Evolutionary conservation across 441 rosid genomes (phyloP).

Genomic region (Croton laevigatus): DNA sequence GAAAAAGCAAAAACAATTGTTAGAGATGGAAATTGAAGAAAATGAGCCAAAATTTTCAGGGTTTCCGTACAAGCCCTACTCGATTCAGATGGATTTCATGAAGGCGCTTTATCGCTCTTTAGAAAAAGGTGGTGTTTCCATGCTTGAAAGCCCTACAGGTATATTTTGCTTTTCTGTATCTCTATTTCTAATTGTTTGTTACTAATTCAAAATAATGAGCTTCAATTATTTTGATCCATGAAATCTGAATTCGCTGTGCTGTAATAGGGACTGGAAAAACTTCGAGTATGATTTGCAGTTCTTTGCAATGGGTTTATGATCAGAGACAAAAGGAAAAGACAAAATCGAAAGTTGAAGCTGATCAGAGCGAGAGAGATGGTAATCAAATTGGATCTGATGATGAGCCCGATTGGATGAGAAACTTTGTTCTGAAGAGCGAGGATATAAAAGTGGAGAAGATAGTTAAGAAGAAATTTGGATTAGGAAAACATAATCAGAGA

Average conservation of each 20-base stretch:
- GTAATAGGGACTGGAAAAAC: conserved; percentile 88
- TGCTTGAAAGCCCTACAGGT: conserved; percentile 97
- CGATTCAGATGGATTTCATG: conserved; percentile 86
- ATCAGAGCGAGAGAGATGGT: conserved; percentile 20
- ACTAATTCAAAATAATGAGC: not conserved
- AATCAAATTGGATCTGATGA: conserved; percentile 38
- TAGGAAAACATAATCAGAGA: conserved; percentile 28
- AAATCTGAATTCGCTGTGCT: not conserved
- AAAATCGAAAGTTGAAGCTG: conserved; percentile 23
- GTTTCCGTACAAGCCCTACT: conserved; percentile 75
- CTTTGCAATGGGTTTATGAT: conserved; percentile 80
- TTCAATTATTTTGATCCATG: not conserved
- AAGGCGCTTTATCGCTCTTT: conserved; percentile 65
- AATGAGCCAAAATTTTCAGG: conserved; percentile 45
- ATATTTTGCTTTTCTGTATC: not conserved
- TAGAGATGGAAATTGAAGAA: conserved; percentile 31
- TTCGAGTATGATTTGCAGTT: conserved; percentile 77
- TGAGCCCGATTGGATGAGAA: conserved; percentile 83
- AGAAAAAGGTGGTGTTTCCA: conserved; percentile 84
- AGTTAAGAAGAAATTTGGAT: conserved; percentile 33
- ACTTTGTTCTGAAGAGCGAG: conserved; percentile 27
- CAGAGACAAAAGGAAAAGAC: conserved; percentile 44
- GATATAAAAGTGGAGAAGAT: conserved; percentile 27
- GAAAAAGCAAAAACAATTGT: not conserved
- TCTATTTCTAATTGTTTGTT: not conserved